Base-by-base conservation (phyloP, 257 asterid genomes). In the Voacanga thouarsii region DNA sequence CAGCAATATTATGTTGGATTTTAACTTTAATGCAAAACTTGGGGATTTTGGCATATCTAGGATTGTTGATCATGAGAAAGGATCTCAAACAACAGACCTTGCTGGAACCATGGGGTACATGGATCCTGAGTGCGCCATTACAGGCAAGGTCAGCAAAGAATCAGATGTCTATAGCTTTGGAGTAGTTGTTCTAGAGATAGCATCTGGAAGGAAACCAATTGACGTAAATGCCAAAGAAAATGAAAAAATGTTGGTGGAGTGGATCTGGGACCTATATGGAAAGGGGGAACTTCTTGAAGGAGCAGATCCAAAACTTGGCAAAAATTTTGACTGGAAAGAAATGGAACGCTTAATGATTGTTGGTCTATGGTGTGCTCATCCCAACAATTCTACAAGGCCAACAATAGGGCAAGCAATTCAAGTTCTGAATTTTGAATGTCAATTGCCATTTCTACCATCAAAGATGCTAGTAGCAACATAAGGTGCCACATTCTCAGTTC, bases 321-420 rank as follows among this genome's bases (percentile, higher is more conserved):
- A 45, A 19, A 67, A 57, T 4, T 78, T 45, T 33, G 80, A 83
- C 0, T 69, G 6, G 12, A 18, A 70, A 12, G 65, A 84, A 44
- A 53, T 76, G 5, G 82, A 80, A 37, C 63, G 72, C 14, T 6
- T 85, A 78, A 78, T 82, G 82, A 70, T 71, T 6, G 86, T 75
- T 1, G 89, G 85, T 68, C 71, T 86, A 23, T 86, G 88, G 88
- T 86, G 86, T 63, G 82, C 84, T 47, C 87, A 84, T 30, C 90
- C 86, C 0, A 79, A 80, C 33, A 41, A 30, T 0, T 64, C 4
- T 12, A 28, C 14, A 1, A 72, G 86, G 24, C 86, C 90, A 10
- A 33, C 83, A 1, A 80, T 82, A 10, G 37, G 78, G 75, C 82
- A 80, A 73, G 85, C 76, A 0, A 45, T 57, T 44, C 84, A 28